Conservation (phyloP, 164 flowering plant genomes). For the Chimonanthus salicifolius region DNA sequence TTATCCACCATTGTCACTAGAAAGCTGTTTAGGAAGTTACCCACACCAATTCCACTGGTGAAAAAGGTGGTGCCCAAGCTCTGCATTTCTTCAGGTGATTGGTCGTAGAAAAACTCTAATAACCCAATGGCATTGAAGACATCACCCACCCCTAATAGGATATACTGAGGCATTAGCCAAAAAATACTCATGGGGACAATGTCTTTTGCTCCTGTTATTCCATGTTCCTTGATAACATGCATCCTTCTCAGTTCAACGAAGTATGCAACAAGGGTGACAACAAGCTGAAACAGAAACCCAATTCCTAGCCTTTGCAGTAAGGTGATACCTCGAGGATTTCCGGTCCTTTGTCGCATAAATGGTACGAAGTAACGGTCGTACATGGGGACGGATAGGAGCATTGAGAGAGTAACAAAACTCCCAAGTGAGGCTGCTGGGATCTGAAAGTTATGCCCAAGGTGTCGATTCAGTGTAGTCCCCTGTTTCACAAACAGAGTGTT, state of each 20-base stretch:
- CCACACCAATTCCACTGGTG: conserved; percentile 78
- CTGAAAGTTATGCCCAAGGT: conserved; percentile 36
- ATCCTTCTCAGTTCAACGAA: conserved; percentile 50
- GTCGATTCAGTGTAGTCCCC: conserved; percentile 67
- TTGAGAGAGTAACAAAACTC: conserved; percentile 68
- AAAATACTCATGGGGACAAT: conserved; percentile 76
- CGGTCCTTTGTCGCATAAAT: conserved; percentile 46
- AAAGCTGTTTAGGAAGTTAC: conserved; percentile 81
- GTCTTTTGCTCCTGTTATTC: conserved; percentile 29
- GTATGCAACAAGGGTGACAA: conserved; percentile 55
- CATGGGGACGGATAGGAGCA: conserved; percentile 65
- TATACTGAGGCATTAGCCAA: conserved; percentile 72
- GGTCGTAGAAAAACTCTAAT: conserved; percentile 80
- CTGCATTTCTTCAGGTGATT: conserved; percentile 78
- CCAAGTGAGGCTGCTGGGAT: conserved; percentile 88
- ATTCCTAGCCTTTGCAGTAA: conserved; percentile 72
- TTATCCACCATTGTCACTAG: conserved; percentile 70
- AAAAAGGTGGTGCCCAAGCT: conserved; percentile 83
- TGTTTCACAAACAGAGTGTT: conserved; percentile 85
- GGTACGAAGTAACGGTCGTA: conserved; percentile 87
- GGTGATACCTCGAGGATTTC: conserved; percentile 80
- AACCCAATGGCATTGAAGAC: conserved; percentile 72
- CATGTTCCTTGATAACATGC: conserved; percentile 35
- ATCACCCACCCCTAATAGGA: conserved; percentile 64
- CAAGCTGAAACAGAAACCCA: conserved; percentile 55